These are phyloP conservation scores for Russula emetica DNA, from an alignment of 768 basidiomycete species.

Conservation along the genomic window DNA sequence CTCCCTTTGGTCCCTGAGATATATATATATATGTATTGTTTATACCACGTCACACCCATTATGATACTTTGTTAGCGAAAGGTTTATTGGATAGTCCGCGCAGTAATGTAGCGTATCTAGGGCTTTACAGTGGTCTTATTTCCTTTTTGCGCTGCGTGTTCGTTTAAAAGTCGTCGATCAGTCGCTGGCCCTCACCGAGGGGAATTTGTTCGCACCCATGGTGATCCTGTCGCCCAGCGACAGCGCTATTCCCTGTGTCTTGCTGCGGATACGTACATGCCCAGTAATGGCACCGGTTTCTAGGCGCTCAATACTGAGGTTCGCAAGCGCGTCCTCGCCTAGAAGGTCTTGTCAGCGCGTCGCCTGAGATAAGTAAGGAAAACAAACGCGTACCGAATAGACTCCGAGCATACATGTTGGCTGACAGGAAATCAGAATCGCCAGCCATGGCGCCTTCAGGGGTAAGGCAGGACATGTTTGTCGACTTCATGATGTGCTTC, in stretches of 20 bases:
- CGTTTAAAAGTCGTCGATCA: neutral
- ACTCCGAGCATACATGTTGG: conserved; percentile 94
- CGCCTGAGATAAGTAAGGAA: neutral
- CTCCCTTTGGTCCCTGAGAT: neutral
- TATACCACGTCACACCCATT: conserved; percentile 8
- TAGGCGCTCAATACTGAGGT: conserved; percentile 86
- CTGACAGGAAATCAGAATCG: conserved; percentile 95
- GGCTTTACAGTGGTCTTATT: conserved; percentile 18
- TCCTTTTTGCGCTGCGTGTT: conserved; percentile 25
- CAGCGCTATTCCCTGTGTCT: conserved; percentile 96
- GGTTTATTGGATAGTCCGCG: conserved; percentile 13
- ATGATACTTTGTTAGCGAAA: conserved; percentile 7
- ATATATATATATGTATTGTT: neutral
- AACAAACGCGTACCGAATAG: conserved; percentile 69
- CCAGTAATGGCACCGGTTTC: conserved; percentile 80
- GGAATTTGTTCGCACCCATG: conserved; percentile 40
- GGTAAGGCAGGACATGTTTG: conserved; percentile 96
- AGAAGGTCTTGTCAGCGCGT: conserved; percentile 10
- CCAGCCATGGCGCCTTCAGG: conserved; percentile 84
- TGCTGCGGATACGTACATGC: conserved; percentile 93
- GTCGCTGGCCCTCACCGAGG: neutral
- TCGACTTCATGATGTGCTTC: conserved; percentile 91
- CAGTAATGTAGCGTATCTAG: conserved; percentile 25
- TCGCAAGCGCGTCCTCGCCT: conserved; percentile 97
- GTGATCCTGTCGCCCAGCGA: conserved; percentile 89